Conservation (phyloP, 305 asterid species). For the Fraxinus velutina region DNA sequence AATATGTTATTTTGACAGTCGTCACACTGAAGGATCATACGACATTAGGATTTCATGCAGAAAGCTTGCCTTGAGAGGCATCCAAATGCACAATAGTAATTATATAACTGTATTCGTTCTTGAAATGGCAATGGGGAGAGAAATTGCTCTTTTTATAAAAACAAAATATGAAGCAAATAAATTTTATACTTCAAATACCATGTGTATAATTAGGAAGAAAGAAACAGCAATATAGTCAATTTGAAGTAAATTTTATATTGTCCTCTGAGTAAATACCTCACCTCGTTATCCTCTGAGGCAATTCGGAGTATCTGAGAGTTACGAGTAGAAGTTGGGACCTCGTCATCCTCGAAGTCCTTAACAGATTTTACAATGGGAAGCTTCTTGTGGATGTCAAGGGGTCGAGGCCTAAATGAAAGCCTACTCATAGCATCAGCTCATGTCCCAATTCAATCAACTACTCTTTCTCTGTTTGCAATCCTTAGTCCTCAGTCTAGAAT, state of each 20-base stretch:
- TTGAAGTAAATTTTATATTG: neutral
- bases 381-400: conserved; percentile 92
- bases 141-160: neutral
- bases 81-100: neutral
- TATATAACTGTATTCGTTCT: conserved; percentile 7
- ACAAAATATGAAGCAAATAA: neutral
- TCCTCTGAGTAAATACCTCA: conserved; percentile 24
- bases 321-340: conserved; percentile 74
- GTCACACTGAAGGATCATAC: neutral
- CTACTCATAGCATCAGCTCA: conserved; percentile 82
- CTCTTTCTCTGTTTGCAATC: conserved; percentile 28
- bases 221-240: neutral
- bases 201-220: neutral
- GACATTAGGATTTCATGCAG: neutral
- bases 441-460: conserved; percentile 28
- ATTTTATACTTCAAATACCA: conserved; percentile 21
- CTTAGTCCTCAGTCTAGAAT: conserved; percentile 16
- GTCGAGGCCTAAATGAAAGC: conserved; percentile 97
- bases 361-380: conserved; percentile 83
- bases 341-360: conserved; percentile 96
- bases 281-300: conserved; percentile 82
- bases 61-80: neutral
- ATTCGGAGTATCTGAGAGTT: conserved; percentile 78
- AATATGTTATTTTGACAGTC: neutral
- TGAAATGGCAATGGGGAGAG: neutral